These are phyloP conservation scores for Leccinum griseonigrum DNA, from an alignment of 1,284 basidiomycete species.

Conservation along the genomic window DNA sequence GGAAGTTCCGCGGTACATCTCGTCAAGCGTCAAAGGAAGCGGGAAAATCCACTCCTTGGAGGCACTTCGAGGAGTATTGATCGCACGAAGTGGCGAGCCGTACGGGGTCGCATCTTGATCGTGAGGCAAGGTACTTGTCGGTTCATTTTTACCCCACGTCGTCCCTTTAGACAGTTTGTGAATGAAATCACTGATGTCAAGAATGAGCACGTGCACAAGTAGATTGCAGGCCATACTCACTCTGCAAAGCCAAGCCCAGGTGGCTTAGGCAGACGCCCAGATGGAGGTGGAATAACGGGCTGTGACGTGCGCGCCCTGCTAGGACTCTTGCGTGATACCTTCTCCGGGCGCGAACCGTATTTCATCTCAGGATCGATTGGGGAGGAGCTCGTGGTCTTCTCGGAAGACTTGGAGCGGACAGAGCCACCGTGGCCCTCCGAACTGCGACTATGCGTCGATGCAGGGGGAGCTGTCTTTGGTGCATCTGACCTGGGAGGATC, in stretches of 20 bases:
- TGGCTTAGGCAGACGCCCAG: conserved; percentile 18
- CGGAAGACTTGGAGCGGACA: conserved; percentile 16
- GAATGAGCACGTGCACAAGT: conserved; percentile 11
- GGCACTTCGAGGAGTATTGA: conserved; percentile 33
- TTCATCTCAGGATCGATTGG: conserved; percentile 6
- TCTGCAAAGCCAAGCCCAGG: conserved; percentile 27
- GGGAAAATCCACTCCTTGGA: conserved; percentile 61
- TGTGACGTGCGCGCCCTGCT: conserved; percentile 17
- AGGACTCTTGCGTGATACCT: conserved; percentile 9
- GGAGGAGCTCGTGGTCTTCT: conserved; percentile 10
- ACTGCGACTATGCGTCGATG: conserved; percentile 12
- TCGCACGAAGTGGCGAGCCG: conserved; percentile 37
- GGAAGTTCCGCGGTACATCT: conserved; percentile 79
- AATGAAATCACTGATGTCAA: conserved; percentile 23
- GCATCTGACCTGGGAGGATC: conserved; percentile 19
- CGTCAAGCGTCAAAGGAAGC: conserved; percentile 78
- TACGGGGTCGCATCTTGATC: conserved; percentile 34
- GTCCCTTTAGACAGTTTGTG: conserved; percentile 26
- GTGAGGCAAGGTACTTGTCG: conserved; percentile 19
- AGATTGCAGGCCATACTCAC: conserved; percentile 18
- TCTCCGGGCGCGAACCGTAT: conserved; percentile 13
- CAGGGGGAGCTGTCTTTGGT: conserved; percentile 6
- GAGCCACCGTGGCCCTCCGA: conserved; percentile 13
- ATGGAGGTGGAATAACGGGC: conserved; percentile 30
- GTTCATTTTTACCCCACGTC: conserved; percentile 8